phyloP scores from a whole-genome alignment of 805 yeast species.

The Kazachstania africana region DNA sequence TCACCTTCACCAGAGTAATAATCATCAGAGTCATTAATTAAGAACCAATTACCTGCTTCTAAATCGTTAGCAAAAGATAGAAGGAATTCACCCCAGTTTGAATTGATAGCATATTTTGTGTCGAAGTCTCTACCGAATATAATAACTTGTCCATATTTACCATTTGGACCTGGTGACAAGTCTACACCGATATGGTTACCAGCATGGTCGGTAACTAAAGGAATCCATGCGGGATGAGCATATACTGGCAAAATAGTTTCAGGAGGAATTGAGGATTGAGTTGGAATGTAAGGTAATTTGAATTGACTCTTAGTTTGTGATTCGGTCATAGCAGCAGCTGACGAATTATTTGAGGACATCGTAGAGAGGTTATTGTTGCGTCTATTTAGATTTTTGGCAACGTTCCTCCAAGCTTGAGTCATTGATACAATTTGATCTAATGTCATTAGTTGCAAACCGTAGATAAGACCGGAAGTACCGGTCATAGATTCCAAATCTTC shows the following conservation, averaged over 20 bases:
- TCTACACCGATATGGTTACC: slow-evolving; percentile 93
- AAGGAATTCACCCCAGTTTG: slow-evolving; percentile 82
- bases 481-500: slow-evolving; percentile 61
- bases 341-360: slow-evolving; percentile 12
- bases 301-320: slow-evolving; percentile 22
- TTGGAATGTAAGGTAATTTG: slow-evolving; percentile 32
- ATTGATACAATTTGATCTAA: slow-evolving; percentile 71
- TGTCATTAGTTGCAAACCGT: slow-evolving; percentile 69
- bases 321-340: not conserved
- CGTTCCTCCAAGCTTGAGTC: slow-evolving; percentile 77
- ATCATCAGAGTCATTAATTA: slow-evolving; percentile 57
- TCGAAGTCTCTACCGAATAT: slow-evolving; percentile 91
- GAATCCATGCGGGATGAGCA: slow-evolving; percentile 90
- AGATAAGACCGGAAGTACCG: slow-evolving; percentile 61
- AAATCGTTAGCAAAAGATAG: slow-evolving; percentile 76
- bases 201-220: slow-evolving; percentile 72
- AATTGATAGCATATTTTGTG: slow-evolving; percentile 75
- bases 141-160: slow-evolving; percentile 84
- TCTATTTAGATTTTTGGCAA: slow-evolving; percentile 35
- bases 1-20: slow-evolving; percentile 65
- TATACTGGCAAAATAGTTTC: slow-evolving; percentile 60
- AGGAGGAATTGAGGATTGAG: slow-evolving; percentile 67
- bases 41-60: slow-evolving; percentile 68
- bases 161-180: slow-evolving; percentile 67
- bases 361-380: slow-evolving; percentile 9